phyloP scores from a whole-genome alignment of 768 basidiomycete species.

The Nidularia pulvinata region DNA sequence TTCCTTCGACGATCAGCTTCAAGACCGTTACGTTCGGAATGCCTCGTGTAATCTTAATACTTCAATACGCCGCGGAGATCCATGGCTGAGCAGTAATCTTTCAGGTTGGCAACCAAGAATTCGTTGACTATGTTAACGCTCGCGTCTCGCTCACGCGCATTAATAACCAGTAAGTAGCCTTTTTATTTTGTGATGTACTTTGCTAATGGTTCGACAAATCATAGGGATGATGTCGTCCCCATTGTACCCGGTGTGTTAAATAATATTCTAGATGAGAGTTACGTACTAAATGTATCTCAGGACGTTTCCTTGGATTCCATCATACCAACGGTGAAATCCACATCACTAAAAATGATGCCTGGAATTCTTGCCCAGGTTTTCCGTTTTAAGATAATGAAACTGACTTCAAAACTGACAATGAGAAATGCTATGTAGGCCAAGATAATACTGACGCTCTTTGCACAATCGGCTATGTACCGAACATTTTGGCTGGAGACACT shows the following conservation, averaged over 20 bases:
- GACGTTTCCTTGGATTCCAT: constrained; percentile 29
- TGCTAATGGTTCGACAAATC: not conserved
- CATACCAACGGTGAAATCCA: constrained; percentile 31
- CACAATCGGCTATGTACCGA: constrained; percentile 13
- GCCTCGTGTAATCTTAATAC: constrained; percentile 12
- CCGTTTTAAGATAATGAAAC: not conserved
- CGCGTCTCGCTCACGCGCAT: constrained; percentile 39
- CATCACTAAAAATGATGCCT: constrained; percentile 11
- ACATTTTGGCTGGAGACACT: constrained; percentile 8
- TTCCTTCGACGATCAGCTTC: constrained; percentile 11
- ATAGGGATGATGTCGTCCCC: constrained; percentile 24
- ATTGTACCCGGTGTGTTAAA: constrained; percentile 20
- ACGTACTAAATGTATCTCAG: constrained; percentile 5
- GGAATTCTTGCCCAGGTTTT: constrained; percentile 14
- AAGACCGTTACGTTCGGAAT: constrained; percentile 17
- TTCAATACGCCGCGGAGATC: not conserved
- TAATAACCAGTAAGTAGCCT: constrained; percentile 35
- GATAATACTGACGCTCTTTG: constrained; percentile 14
- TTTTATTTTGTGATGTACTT: not conserved
- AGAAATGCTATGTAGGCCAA: constrained; percentile 5
- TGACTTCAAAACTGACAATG: not conserved
- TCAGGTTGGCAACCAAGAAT: constrained; percentile 52
- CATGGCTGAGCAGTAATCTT: not conserved
- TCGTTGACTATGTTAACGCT: constrained; percentile 51
- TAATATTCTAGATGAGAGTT: constrained; percentile 6